Conservation (phyloP, 2,329 filamentous ascomycete genomes). For the Colletotrichum plurivorum region DNA sequence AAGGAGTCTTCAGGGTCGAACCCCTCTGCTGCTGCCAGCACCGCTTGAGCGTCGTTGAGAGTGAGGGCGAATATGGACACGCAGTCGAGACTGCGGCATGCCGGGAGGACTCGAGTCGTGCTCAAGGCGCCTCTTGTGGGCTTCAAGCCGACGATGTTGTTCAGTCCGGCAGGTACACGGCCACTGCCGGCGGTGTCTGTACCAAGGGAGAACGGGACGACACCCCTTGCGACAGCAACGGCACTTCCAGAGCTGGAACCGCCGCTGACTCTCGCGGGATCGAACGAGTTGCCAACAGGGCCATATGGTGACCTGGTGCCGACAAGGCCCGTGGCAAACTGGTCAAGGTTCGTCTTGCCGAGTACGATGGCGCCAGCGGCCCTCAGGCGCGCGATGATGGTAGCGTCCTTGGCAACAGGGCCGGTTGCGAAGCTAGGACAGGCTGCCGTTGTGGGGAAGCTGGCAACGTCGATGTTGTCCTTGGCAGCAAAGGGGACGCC, state of each 20-base stretch:
- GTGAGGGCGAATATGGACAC: constrained; percentile 67
- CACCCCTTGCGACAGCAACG: constrained; percentile 66
- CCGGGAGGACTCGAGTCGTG: constrained; percentile 64
- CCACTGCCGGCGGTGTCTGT: constrained; percentile 71
- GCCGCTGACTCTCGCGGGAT: constrained; percentile 55
- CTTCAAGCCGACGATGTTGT: constrained; percentile 66
- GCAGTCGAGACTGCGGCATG: constrained; percentile 71
- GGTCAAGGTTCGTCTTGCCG: constrained; percentile 73
- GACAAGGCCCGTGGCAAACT: constrained; percentile 74
- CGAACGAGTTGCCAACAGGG: constrained; percentile 66
- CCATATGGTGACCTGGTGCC: constrained; percentile 74
- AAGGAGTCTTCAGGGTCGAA: constrained; percentile 66
- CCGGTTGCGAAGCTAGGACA: constrained; percentile 63
- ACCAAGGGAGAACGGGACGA: constrained; percentile 70
- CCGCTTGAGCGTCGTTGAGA: constrained; percentile 62
- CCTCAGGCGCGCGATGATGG: constrained; percentile 64
- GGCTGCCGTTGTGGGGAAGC: constrained; percentile 66
- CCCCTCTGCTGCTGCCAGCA: constrained; percentile 64
- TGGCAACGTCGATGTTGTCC: constrained; percentile 68
- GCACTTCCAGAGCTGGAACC: constrained; percentile 72
- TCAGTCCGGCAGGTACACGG: constrained; percentile 66
- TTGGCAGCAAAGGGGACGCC: constrained; percentile 72
- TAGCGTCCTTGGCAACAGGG: constrained; percentile 60
- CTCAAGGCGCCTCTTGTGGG: constrained; percentile 68
- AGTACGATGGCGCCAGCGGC: constrained; percentile 69